phyloP scores from a whole-genome alignment of 768 basidiomycete species.

The Crepidotus variabilis region DNA sequence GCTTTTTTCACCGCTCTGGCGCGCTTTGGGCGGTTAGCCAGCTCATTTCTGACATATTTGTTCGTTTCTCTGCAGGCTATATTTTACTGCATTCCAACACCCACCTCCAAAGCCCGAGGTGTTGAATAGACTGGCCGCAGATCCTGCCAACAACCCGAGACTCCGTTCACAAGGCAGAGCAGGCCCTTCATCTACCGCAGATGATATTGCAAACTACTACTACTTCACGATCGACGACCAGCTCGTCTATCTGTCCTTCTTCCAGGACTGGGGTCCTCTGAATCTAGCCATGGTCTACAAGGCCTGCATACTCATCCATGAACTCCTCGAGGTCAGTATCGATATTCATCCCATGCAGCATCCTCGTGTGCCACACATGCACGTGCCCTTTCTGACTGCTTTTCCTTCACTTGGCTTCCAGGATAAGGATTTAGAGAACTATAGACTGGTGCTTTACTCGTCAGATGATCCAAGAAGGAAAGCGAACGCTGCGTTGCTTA shows the following conservation, averaged over 20 bases:
- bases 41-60: constrained; percentile 3
- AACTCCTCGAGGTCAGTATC: constrained; percentile 68
- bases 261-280: constrained; percentile 91
- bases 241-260: constrained; percentile 89
- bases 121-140: constrained; percentile 57
- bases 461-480: constrained; percentile 82
- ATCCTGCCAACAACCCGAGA: constrained; percentile 52
- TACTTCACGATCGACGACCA: constrained; percentile 95
- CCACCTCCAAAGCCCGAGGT: constrained; percentile 63
- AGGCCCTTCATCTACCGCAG: constrained; percentile 62
- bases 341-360: constrained; percentile 17
- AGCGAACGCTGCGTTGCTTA: constrained; percentile 91
- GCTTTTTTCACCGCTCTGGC: constrained; percentile 12
- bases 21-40: constrained; percentile 6
- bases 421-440: constrained; percentile 72
- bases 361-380: constrained; percentile 32
- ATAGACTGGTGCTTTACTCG: constrained; percentile 84
- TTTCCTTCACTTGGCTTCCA: constrained; percentile 24
- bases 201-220: constrained; percentile 76
- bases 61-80: constrained; percentile 49
- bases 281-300: constrained; percentile 93
- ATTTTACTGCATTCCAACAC: constrained; percentile 85
- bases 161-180: constrained; percentile 58
- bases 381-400: constrained; percentile 24
- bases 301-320: constrained; percentile 88